Percentiles rank a stretch among this genome's conserved stretches.
Conservation (phyloP, 306 rosid genomes). For the Prunus dulcis region DNA sequence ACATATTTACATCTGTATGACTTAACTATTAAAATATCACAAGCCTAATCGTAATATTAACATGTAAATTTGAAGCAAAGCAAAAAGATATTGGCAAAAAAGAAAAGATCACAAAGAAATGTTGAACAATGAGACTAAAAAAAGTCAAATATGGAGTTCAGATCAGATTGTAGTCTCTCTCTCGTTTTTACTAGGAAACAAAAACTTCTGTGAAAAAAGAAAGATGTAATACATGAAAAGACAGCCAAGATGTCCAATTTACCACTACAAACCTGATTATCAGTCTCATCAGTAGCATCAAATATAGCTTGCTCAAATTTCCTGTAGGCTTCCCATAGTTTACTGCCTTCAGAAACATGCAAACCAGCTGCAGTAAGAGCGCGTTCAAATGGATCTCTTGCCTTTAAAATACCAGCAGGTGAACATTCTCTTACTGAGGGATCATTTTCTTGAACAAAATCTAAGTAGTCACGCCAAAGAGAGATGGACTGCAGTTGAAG, state of each 20-base stretch:
- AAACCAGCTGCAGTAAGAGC: conserved; percentile 87
- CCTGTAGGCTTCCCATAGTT: conserved; percentile 82
- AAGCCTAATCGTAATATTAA: background rate
- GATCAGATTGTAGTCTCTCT: background rate
- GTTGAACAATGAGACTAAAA: background rate
- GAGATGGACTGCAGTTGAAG: conserved; percentile 65
- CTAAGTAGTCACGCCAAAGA: conserved; percentile 75
- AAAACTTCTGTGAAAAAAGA: background rate
- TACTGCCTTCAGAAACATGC: conserved; percentile 73
- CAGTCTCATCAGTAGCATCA: conserved; percentile 47
- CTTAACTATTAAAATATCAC: background rate
- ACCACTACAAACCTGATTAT: conserved; percentile 48
- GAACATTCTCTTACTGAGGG: conserved; percentile 49
- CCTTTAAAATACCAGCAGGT: conserved; percentile 58
- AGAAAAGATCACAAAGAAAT: background rate
- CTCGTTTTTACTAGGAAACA: background rate
- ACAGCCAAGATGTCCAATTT: conserved; percentile 4
- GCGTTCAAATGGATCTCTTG: conserved; percentile 72
- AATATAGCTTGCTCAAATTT: conserved; percentile 66
- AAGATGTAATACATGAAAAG: background rate
- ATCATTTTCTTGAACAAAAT: conserved; percentile 63
- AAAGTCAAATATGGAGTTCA: background rate
- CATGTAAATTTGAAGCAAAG: background rate
- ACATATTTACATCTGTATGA: background rate
- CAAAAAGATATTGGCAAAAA: background rate